Conservation (phyloP, 208 protist species). For the Wallacemonas rigidus region DNA sequence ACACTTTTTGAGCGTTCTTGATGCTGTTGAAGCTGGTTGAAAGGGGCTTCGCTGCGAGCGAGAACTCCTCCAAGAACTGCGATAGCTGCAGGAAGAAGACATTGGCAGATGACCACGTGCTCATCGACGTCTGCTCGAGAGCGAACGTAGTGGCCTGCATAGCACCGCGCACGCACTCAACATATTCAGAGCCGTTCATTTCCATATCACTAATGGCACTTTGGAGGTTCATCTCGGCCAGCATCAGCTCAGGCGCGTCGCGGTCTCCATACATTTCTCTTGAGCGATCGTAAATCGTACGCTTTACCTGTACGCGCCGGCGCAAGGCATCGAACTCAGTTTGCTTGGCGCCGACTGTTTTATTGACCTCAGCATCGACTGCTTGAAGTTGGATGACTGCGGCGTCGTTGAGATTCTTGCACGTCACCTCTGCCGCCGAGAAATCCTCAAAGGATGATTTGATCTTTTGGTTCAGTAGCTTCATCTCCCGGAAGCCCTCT, state of each 20-base stretch:
- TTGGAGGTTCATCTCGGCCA: constrained; percentile 31
- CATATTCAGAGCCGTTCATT: constrained; percentile 28
- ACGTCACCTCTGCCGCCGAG: constrained; percentile 27
- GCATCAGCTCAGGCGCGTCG: constrained; percentile 22
- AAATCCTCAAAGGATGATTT: constrained; percentile 36
- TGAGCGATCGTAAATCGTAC: constrained; percentile 21
- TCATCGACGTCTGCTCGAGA: constrained; percentile 73
- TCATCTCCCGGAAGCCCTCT: constrained; percentile 33
- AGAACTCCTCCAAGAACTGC: constrained; percentile 40
- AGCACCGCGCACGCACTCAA: constrained; percentile 33
- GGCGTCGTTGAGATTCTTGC: constrained; percentile 31
- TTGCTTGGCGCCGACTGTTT: constrained; percentile 32
- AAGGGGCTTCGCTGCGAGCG: constrained; percentile 21
- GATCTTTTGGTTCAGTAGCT: constrained; percentile 27
- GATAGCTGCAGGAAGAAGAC: constrained; percentile 68
- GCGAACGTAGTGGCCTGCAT: constrained; percentile 57
- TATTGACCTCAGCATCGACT: constrained; percentile 28
- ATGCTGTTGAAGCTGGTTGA: constrained; percentile 35
- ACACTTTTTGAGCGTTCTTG: constrained; percentile 67
- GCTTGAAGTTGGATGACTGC: constrained; percentile 44
- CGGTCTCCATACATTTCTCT: constrained; percentile 6
- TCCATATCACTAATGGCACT: constrained; percentile 10
- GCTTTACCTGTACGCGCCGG: constrained; percentile 45
- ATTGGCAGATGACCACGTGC: constrained; percentile 64
- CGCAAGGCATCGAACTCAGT: constrained; percentile 59